Evolutionary conservation across 306 rosid species (phyloP).

Genomic region (Acacia acuminata): DNA sequence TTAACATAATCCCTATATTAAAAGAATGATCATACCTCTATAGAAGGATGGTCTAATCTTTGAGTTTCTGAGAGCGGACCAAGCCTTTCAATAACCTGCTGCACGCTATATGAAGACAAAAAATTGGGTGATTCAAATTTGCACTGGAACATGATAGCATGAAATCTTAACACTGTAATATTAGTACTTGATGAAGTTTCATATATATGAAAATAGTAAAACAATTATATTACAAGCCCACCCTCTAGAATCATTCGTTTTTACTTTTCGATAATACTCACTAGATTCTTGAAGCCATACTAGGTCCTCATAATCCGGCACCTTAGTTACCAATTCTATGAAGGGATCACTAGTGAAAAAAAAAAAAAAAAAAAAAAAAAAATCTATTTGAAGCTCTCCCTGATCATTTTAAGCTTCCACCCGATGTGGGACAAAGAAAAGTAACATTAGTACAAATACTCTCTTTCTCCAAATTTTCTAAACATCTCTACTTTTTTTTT

Average conservation of each 20-base stretch:
- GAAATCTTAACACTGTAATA: neutral
- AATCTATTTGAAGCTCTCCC: no score
- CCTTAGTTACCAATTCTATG: no score
- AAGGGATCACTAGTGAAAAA: no score
- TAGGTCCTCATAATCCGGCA: neutral
- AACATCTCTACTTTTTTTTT: no score
- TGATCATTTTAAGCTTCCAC: no score
- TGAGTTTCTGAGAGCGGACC: neutral
- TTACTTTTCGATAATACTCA: neutral
- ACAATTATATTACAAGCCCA: neutral
- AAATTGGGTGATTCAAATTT: neutral
- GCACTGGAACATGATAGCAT: neutral
- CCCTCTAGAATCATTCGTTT: neutral
- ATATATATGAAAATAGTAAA: neutral
- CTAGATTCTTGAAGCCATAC: neutral
- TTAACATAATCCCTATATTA: neutral
- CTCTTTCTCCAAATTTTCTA: neutral
- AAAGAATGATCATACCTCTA: neutral
- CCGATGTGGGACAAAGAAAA: neutral
- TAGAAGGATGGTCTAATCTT: neutral
- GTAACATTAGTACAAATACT: neutral
- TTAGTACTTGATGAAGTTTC: neutral
- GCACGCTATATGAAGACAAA: neutral
- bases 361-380: no score
- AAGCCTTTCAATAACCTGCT: neutral